Evolutionary conservation across 805 yeast genomes (phyloP).

Genomic region (Hanseniaspora occidentalis): DNA sequence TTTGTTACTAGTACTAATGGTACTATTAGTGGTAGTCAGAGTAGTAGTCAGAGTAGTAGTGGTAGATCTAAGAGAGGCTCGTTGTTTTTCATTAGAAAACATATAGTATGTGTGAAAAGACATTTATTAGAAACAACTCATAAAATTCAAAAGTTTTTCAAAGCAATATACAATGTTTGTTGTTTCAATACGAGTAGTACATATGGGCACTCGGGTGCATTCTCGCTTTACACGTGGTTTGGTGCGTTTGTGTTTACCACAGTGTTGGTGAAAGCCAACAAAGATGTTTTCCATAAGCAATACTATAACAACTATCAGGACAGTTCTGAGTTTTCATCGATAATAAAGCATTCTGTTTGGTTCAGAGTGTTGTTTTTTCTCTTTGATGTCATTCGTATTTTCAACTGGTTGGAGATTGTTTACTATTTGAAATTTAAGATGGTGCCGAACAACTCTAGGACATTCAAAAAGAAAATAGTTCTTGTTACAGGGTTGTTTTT

Average conservation of each 20-base stretch:
- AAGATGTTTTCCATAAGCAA: slow-evolving; percentile 33
- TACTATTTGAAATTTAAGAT: slow-evolving; percentile 14
- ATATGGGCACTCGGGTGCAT: slow-evolving; percentile 47
- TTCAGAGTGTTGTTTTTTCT: slow-evolving; percentile 12
- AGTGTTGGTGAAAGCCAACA: slow-evolving; percentile 33
- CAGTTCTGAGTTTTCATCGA: slow-evolving; percentile 25
- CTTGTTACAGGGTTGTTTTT: not conserved
- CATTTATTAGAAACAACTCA: no score
- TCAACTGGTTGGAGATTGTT: slow-evolving; percentile 21
- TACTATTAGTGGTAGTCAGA: slow-evolving; percentile 8
- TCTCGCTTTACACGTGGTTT: slow-evolving; percentile 45
- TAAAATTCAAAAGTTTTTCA: no score
- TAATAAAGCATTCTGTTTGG: slow-evolving; percentile 10
- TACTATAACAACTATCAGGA: slow-evolving; percentile 44
- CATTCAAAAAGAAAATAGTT: not conserved
- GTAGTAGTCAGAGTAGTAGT: not conserved
- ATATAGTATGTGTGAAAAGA: no score
- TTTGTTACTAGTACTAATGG: slow-evolving; percentile 21
- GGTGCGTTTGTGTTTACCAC: slow-evolving; percentile 44
- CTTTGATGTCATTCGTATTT: slow-evolving; percentile 9
- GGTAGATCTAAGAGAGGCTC: no score
- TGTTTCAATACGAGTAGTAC: no score
- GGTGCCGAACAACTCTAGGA: not conserved
- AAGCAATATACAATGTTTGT: no score
- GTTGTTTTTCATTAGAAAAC: no score